A percentile compares a stretch with the other conserved stretches of the same genome.
Evolutionary conservation across 1,284 basidiomycete genomes (phyloP).

Genomic region (Xerocomus minutiporus): DNA sequence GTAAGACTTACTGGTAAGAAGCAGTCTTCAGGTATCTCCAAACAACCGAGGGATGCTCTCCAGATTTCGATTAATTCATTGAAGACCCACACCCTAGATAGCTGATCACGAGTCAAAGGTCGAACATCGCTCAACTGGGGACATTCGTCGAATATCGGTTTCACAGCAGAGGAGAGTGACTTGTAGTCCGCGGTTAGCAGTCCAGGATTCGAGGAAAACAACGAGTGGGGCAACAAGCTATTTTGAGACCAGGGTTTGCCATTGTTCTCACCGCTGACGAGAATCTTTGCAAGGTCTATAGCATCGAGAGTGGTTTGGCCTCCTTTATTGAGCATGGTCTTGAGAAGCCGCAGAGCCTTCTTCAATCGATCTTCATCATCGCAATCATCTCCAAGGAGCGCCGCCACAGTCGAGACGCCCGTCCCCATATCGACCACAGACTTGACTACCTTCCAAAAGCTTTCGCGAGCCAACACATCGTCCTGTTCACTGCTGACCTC

Average conservation of each 20-base stretch:
- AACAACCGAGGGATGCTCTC: constrained; percentile 44
- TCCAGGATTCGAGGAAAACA: constrained; percentile 58
- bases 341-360: constrained; percentile 45
- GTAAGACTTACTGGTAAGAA: constrained; percentile 40
- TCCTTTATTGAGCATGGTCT: constrained; percentile 52
- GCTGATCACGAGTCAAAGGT: constrained; percentile 51
- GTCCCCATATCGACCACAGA: constrained; percentile 58
- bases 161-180: constrained; percentile 42
- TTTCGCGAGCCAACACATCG: constrained; percentile 33
- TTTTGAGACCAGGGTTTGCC: constrained; percentile 41
- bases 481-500: constrained; percentile 31
- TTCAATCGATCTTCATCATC: constrained; percentile 40
- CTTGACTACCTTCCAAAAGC: constrained; percentile 48
- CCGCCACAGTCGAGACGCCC: constrained; percentile 53
- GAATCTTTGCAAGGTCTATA: constrained; percentile 45
- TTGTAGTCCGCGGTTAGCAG: constrained; percentile 56
- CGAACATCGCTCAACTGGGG: constrained; percentile 50
- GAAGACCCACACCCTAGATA: constrained; percentile 52
- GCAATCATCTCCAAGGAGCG: constrained; percentile 42
- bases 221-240: constrained; percentile 48
- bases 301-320: constrained; percentile 48
- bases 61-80: constrained; percentile 51
- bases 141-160: constrained; percentile 49
- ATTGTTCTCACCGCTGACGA: constrained; percentile 40
- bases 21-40: constrained; percentile 39